phyloP scores from a whole-genome alignment of 2,329 filamentous ascomycete species.

The Ophiostoma australiae region DNA sequence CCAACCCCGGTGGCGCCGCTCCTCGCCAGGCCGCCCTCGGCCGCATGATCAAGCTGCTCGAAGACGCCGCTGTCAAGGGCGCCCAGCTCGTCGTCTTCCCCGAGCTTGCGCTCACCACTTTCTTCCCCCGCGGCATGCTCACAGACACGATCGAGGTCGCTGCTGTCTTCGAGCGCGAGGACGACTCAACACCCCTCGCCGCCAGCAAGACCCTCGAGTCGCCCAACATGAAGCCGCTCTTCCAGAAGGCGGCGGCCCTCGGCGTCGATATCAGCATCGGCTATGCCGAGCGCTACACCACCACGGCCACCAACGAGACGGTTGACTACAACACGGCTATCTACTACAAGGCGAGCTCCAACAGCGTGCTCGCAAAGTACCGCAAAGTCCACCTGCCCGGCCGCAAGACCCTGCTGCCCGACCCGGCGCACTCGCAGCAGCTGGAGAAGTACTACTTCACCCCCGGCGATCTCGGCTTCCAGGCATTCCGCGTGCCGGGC shows the following conservation, averaged over 20 bases:
- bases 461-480: constrained; percentile 49
- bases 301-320: constrained; percentile 30
- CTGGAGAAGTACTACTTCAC: constrained; percentile 53
- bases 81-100: constrained; percentile 51
- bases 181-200: constrained; percentile 31
- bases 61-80: constrained; percentile 40
- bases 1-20: constrained; percentile 33
- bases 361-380: constrained; percentile 46
- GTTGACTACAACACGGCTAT: constrained; percentile 47
- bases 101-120: constrained; percentile 52
- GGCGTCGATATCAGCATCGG: constrained; percentile 50
- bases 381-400: constrained; percentile 53
- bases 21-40: constrained; percentile 40
- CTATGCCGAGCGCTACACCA: constrained; percentile 45
- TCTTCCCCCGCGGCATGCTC: constrained; percentile 51
- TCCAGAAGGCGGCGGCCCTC: constrained; percentile 44
- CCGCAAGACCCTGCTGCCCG: constrained; percentile 46
- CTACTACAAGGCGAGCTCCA: constrained; percentile 45
- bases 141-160: constrained; percentile 41
- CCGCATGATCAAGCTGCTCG: constrained; percentile 47
- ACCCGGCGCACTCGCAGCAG: constrained; percentile 45
- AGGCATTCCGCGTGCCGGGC: constrained; percentile 48
- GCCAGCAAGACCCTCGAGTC: constrained; percentile 36
- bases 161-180: constrained; percentile 47
- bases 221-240: constrained; percentile 44